Conservation (phyloP, 2,329 filamentous ascomycete genomes). For the Sarocladium kiliense region DNA sequence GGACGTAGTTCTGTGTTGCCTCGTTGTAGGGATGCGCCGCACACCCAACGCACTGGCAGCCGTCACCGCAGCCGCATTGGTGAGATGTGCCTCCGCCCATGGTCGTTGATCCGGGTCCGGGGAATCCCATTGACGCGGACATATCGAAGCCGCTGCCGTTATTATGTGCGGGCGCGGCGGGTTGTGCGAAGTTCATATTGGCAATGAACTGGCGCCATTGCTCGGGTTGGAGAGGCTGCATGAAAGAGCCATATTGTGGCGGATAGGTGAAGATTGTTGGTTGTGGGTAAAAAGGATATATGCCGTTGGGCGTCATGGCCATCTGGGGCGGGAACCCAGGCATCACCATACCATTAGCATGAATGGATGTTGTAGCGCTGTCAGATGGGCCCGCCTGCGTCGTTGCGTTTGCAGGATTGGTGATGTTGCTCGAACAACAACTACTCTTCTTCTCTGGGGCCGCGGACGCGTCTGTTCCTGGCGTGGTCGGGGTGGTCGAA, state of each 20-base stretch:
- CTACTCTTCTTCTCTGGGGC: neutral
- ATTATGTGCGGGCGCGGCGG: slow-evolving; percentile 18
- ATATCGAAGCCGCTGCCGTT: slow-evolving; percentile 9
- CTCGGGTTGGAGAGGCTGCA: slow-evolving; percentile 49
- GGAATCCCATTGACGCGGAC: slow-evolving; percentile 15
- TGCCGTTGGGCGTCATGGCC: slow-evolving; percentile 23
- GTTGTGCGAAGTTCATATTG: slow-evolving; percentile 31
- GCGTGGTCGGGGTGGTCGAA: slow-evolving; percentile 1
- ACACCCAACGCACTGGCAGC: slow-evolving; percentile 64
- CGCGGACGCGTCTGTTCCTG: neutral
- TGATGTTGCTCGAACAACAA: slow-evolving; percentile 30
- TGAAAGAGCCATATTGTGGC: slow-evolving; percentile 48
- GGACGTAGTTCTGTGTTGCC: slow-evolving; percentile 50
- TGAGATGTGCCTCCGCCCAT: slow-evolving; percentile 28
- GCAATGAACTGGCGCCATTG: slow-evolving; percentile 46
- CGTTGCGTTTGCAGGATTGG: neutral
- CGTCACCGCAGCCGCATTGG: slow-evolving; percentile 58
- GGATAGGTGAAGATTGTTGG: slow-evolving; percentile 48
- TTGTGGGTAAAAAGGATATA: slow-evolving; percentile 36
- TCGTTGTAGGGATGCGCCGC: slow-evolving; percentile 63
- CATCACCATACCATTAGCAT: slow-evolving; percentile 26
- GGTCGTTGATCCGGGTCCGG: slow-evolving; percentile 9
- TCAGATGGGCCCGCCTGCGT: neutral
- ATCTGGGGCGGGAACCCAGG: slow-evolving; percentile 31
- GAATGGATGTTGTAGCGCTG: neutral